Base-by-base conservation (phyloP, 441 rosid species). In the Dalechampia spathulata region DNA sequence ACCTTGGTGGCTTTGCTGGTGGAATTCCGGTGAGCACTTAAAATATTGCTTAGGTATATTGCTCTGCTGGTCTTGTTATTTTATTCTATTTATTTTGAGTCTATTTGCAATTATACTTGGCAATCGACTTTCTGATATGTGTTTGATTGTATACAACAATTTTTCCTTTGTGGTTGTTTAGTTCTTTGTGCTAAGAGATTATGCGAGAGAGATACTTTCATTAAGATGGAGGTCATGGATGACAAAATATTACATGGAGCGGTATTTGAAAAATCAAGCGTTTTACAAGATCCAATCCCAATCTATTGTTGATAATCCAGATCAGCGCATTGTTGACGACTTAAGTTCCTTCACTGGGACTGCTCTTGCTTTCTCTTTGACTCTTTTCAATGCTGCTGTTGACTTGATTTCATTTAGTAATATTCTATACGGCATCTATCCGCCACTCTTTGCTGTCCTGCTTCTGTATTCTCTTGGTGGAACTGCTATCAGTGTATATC, bases 191-290 rank as follows among this genome's bases (percentile, higher is more conserved):
- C 73, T 91, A 28, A 77, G 98, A 74, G 98, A 91, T 78, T 91
- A 86, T 64, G 90, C 96, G 2, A 78, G 75, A 61, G 98, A 91
- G 62, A 78, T 72, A 27, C 84, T 91, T 59, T 65, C 91, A 47
- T 67, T 91, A 59, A 73, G 98, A 67, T 91, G 98, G 98, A 82
- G 98, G 65, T 82, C 93, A 56, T 91, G 98, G 98, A 88, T 91
- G 95, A 91, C 96, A 26, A 80, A 76, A 53, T 76, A 82, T 71
- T 92, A 86, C 83, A 79, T 86, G 75, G 83, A 86, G 42, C 91
- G 95, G 10, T 91, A 88, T 70, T 66, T 91, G 56, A 77, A 73
- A 36, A 68, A 83, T 65, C 83, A 71, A 65, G 77, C 89, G 15
- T 92, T 86, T 72, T 92, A 92, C 82, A 88, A 83, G 60, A 92